phyloP scores from a whole-genome alignment of 2,329 filamentous ascomycete species.

The Verticillium alfalfae region DNA sequence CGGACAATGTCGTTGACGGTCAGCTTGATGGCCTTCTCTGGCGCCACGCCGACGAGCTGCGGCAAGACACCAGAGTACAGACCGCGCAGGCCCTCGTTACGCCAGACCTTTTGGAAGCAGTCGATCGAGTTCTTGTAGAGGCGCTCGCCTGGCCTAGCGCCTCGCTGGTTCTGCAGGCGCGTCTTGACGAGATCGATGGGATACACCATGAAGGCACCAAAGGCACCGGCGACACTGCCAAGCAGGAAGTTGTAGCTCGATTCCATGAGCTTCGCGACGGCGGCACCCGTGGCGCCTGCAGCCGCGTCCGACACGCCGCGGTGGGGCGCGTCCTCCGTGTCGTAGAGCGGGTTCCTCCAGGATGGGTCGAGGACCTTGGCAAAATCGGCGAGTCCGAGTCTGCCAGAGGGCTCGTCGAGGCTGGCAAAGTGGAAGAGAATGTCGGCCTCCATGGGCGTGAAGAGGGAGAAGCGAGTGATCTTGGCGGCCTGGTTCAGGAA shows the following conservation, averaged over 20 bases:
- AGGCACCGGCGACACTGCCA: constrained; percentile 86
- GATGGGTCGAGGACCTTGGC: constrained; percentile 91
- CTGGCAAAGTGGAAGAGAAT: constrained; percentile 98
- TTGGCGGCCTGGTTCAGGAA: constrained; percentile 92
- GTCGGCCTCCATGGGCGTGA: constrained; percentile 98
- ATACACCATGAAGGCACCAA: constrained; percentile 99
- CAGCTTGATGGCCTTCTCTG: constrained; percentile 98
- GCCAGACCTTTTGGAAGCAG: constrained; percentile 87
- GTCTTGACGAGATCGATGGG: constrained; percentile 99
- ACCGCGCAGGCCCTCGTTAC: constrained; percentile 84
- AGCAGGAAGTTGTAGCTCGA: constrained; percentile 87
- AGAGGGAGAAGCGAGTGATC: constrained; percentile 88
- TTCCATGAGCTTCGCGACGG: constrained; percentile 63
- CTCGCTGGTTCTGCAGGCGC: constrained; percentile 94
- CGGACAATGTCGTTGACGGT: constrained; percentile 95
- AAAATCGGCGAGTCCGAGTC: constrained; percentile 78
- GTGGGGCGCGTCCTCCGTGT: constrained; percentile 37
- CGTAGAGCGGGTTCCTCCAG: constrained; percentile 65
- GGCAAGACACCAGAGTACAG: constrained; percentile 93
- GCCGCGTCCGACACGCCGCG: constrained; percentile 36
- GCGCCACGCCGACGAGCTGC: constrained; percentile 95
- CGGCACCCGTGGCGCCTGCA: constrained; percentile 27
- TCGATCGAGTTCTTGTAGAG: constrained; percentile 97
- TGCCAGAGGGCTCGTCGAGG: constrained; percentile 81
- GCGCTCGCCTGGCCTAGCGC: constrained; percentile 72